Evolutionary conservation across 1,284 basidiomycete species (phyloP).

Genomic region (Sporisorium sorghi): DNA sequence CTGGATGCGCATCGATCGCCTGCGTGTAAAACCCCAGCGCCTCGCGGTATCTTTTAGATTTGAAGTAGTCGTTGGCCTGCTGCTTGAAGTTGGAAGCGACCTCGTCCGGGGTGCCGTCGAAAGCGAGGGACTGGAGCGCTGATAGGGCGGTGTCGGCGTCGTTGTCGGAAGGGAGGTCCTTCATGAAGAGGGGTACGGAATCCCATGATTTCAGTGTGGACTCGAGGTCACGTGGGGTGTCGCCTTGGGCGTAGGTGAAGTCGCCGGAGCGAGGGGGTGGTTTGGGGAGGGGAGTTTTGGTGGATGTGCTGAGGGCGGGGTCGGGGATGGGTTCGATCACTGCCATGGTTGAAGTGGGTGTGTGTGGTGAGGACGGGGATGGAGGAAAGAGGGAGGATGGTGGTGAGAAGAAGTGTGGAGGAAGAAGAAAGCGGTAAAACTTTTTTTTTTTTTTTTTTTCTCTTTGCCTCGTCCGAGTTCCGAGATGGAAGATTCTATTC

Average conservation of each 20-base stretch:
- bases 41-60: conserved; percentile 85
- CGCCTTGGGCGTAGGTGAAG: conserved; percentile 24
- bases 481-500: not conserved
- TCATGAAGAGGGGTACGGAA: conserved; percentile 87
- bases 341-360: conserved; percentile 22
- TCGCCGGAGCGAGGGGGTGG: conserved; percentile 26
- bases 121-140: conserved; percentile 84
- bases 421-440: not conserved
- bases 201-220: conserved; percentile 54
- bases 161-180: conserved; percentile 76
- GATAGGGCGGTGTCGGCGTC: conserved; percentile 74
- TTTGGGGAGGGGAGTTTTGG: conserved; percentile 11
- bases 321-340: conserved; percentile 21
- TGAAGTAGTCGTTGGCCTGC: conserved; percentile 94
- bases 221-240: conserved; percentile 34
- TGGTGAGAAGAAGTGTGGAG: not conserved
- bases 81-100: conserved; percentile 91
- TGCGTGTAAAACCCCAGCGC: conserved; percentile 90
- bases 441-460: not conserved
- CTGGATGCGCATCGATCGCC: conserved; percentile 84
- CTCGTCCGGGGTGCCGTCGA: conserved; percentile 94
- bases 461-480: not conserved
- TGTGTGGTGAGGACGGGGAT: not conserved
- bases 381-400: not conserved
- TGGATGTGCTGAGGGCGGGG: not conserved